Base-by-base conservation (phyloP, 139 green algal species). In the Picochlorum sp. region DNA sequence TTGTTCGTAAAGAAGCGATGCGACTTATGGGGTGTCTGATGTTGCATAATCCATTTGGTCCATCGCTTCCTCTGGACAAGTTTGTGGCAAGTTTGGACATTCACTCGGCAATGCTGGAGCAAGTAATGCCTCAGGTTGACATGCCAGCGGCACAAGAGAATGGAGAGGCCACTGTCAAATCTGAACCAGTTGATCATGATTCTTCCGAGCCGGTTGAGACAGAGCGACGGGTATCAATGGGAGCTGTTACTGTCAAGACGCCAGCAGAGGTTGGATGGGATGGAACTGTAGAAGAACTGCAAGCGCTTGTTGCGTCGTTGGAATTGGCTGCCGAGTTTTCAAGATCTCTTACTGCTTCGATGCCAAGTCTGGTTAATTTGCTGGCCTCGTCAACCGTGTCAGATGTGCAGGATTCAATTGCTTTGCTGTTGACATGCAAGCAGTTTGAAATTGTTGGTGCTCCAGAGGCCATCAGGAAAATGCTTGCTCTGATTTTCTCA, bases 401-500 rank as follows among this genome's bases (percentile, higher is more conserved):
- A 10, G 84, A 91, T 54, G 79, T 86, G 50, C 73, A 85, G 46
- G 82, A 95, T 56, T 78, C 80, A 18, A 87, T 95, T 37, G 64
- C 69, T 9, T 69, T 92, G 46, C 73, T 96, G 37, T 81, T 88
- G 24, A 64, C 84, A 6, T 80, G 79, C 71, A 71, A 80, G 51
- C 75, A 84, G 63, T 92, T 90, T 72, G 52, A 80, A 60, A 60
- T 92, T 54, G 58, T 69, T 24, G 80, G 77, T 30, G 65, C 77
- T 1, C 52, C 63, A 16, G 65, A 59, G 10, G 71, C 78, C 2
- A 73, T 85, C 61, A 75, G 83, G 30, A 76, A 72, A 37, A 91
- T 90, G 74, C 85, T 95, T 69, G 84, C 89, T 4, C 82, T 96
- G 30, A 74, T 95, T 11, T 96, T 96, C 74, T 85, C 77, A 16